Evolutionary conservation across 768 basidiomycete species (phyloP).

Genomic region (Russula compacta): DNA sequence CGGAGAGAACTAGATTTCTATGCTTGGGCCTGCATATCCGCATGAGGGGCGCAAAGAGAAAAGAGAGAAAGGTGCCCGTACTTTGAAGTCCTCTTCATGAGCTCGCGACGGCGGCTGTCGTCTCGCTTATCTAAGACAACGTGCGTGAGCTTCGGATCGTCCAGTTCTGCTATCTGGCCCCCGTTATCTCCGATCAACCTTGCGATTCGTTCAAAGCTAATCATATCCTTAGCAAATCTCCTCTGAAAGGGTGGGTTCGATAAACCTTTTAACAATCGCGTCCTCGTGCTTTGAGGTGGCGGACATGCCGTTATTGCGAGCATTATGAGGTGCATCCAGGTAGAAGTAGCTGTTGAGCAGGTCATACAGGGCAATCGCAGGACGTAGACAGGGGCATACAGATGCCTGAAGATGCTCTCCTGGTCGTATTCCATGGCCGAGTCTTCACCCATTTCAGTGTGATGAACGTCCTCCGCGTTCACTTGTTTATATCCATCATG

Average conservation of each 20-base stretch:
- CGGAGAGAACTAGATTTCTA: constrained; percentile 66
- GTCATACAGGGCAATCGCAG: neutral
- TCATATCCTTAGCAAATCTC: neutral
- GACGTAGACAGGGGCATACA: constrained; percentile 37
- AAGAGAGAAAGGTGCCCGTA: constrained; percentile 28
- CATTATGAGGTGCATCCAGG: constrained; percentile 74
- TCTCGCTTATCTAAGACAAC: constrained; percentile 79
- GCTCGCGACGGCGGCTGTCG: constrained; percentile 55
- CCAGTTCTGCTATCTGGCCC: constrained; percentile 58
- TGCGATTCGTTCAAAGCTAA: constrained; percentile 48
- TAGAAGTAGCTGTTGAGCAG: constrained; percentile 62
- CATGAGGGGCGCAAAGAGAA: neutral
- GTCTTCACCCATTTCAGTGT: constrained; percentile 58
- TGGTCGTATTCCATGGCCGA: constrained; percentile 71
- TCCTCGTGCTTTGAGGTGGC: constrained; percentile 46
- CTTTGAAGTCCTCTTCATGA: constrained; percentile 67
- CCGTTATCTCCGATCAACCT: constrained; percentile 57
- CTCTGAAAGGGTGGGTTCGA: neutral
- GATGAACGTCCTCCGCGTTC: neutral
- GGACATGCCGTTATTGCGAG: constrained; percentile 50
- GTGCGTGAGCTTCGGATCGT: constrained; percentile 79
- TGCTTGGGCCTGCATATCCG: constrained; percentile 51
- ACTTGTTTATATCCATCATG: constrained; percentile 1
- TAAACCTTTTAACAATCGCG: constrained; percentile 47
- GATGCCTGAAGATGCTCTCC: constrained; percentile 69